These are phyloP conservation scores for Gentiana dahurica DNA, from an alignment of 257 asterid species.

Conservation along the genomic window DNA sequence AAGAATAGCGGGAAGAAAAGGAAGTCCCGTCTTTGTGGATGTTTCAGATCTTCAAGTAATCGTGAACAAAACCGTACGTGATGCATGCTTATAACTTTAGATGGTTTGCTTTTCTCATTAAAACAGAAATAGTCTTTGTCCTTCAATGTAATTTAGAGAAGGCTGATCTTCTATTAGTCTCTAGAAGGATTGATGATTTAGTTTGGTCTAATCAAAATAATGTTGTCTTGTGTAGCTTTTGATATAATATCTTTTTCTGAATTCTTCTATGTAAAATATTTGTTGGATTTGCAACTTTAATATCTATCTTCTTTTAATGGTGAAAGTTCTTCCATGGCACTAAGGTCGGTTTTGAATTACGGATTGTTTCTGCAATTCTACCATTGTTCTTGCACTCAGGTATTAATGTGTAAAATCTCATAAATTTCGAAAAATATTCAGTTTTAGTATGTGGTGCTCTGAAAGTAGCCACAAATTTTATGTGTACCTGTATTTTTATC, in stretches of 20 bases:
- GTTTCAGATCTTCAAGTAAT: conserved; percentile 48
- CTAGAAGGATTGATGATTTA: conserved; percentile 23
- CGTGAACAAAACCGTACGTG: conserved; percentile 22
- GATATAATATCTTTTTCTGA: neutral
- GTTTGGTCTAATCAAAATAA: conserved; percentile 36
- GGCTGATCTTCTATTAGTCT: conserved; percentile 15
- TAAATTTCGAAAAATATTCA: too few species aligned
- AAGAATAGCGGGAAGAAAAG: conserved; percentile 42
- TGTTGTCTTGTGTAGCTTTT: conserved; percentile 10
- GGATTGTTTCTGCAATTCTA: too few species aligned
- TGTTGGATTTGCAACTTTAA: conserved; percentile 4
- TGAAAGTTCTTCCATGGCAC: too few species aligned
- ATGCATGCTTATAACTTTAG: conserved; percentile 10
- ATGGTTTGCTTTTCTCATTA: conserved; percentile 6
- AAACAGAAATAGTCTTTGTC: conserved; percentile 9
- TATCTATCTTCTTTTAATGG: too few species aligned
- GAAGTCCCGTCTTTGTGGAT: conserved; percentile 56
- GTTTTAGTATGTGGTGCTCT: too few species aligned
- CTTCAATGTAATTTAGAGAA: conserved; percentile 16
- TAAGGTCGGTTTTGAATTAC: too few species aligned
- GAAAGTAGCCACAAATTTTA: too few species aligned
- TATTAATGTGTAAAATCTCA: too few species aligned
- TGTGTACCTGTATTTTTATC: too few species aligned
- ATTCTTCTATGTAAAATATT: neutral
- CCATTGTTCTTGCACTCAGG: too few species aligned